These are phyloP conservation scores for Zymoseptoria pseudotritici DNA, from an alignment of 2,329 filamentous ascomycete genomes.

Conservation along the genomic window DNA sequence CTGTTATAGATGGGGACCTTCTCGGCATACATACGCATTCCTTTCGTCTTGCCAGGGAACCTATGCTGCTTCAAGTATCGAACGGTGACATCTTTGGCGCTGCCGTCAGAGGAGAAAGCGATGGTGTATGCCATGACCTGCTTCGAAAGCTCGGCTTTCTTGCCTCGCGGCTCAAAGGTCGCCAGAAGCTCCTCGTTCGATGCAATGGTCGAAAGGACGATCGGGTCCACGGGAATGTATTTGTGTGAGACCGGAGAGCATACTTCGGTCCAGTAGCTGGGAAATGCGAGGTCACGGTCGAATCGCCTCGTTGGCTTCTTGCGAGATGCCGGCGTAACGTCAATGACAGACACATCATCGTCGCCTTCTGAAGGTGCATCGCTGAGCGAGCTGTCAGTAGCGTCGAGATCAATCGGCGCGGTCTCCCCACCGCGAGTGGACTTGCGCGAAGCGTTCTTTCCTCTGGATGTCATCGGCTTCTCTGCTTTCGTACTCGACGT, in stretches of 20 bases:
- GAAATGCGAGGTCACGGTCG: constrained; percentile 71
- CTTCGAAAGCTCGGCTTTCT: constrained; percentile 74
- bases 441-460: constrained; percentile 18
- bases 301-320: constrained; percentile 46
- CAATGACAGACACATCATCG: constrained; percentile 54
- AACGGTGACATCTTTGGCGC: constrained; percentile 89
- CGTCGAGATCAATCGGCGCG: constrained; percentile 39
- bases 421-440: constrained; percentile 27
- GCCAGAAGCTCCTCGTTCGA: constrained; percentile 65
- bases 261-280: constrained; percentile 90
- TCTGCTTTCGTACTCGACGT: constrained; percentile 12
- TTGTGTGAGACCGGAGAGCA: constrained; percentile 73
- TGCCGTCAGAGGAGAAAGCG: constrained; percentile 73
- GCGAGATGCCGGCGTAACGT: constrained; percentile 43
- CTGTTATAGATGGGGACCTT: constrained; percentile 74
- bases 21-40: constrained; percentile 67
- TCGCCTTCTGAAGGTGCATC: constrained; percentile 42
- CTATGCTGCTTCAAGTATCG: constrained; percentile 77
- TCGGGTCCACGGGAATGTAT: constrained; percentile 70
- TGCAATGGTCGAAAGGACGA: constrained; percentile 62
- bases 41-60: constrained; percentile 85
- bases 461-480: constrained; percentile 7
- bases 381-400: constrained; percentile 42
- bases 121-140: constrained; percentile 88
- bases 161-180: constrained; percentile 73